phyloP scores from a whole-genome alignment of 768 basidiomycete species.

The Mycena chlorophos region DNA sequence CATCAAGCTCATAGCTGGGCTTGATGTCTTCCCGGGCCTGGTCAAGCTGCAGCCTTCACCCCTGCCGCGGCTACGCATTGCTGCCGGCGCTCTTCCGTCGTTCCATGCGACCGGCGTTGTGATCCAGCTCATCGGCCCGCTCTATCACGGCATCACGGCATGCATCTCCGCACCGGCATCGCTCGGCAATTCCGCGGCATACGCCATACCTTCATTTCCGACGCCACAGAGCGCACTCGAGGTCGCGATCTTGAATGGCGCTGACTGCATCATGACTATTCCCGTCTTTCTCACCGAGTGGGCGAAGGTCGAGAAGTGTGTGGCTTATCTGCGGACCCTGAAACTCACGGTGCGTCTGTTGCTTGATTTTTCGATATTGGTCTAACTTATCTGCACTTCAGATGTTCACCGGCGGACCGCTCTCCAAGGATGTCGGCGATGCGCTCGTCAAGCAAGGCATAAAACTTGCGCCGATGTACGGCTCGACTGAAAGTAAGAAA shows the following conservation, averaged over 20 bases:
- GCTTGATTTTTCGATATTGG: not conserved
- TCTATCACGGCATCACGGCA: slow-evolving; percentile 26
- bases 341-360: slow-evolving; percentile 26
- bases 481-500: slow-evolving; percentile 33
- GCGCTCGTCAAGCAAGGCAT: slow-evolving; percentile 34
- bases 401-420: slow-evolving; percentile 35
- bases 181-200: slow-evolving; percentile 4
- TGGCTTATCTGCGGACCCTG: slow-evolving; percentile 28
- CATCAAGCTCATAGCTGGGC: not conserved
- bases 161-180: slow-evolving; percentile 35
- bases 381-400: slow-evolving; percentile 7
- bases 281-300: slow-evolving; percentile 41
- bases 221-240: slow-evolving; percentile 41
- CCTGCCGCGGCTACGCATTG: not conserved
- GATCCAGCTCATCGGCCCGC: slow-evolving; percentile 31
- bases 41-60: not conserved
- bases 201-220: slow-evolving; percentile 33
- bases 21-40: not conserved
- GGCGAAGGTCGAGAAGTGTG: slow-evolving; percentile 28
- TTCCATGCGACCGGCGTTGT: slow-evolving; percentile 39
- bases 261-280: slow-evolving; percentile 35
- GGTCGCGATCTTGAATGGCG: slow-evolving; percentile 24
- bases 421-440: slow-evolving; percentile 37
- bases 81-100: slow-evolving; percentile 30
- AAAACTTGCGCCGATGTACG: slow-evolving; percentile 32